These are phyloP conservation scores for Scutellaria barbata DNA, from an alignment of 257 asterid genomes.

Conservation along the genomic window DNA sequence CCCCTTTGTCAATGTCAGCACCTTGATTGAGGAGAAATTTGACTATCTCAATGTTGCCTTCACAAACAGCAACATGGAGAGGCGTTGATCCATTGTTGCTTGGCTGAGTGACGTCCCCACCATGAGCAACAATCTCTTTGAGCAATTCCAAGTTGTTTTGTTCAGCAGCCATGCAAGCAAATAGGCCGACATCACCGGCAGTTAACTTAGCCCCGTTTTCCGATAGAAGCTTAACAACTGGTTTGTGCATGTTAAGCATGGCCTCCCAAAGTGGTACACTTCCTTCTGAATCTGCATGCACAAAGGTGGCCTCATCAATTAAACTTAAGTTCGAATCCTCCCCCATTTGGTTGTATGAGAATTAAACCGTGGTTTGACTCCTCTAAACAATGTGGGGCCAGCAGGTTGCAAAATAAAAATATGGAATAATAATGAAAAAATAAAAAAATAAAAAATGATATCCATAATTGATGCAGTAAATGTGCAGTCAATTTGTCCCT, in stretches of 20 bases:
- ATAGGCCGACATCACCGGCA: conserved; percentile 44
- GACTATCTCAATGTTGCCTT: conserved; percentile 55
- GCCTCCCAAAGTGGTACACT: conserved; percentile 74
- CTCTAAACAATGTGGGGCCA: too few relatives aligned
- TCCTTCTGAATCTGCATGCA: conserved; percentile 56
- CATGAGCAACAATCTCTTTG: conserved; percentile 44
- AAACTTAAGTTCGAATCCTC: too few relatives aligned
- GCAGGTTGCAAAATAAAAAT: neutral
- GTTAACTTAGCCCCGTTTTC: conserved; percentile 55
- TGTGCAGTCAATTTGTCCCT: conserved; percentile 28
- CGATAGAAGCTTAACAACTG: conserved; percentile 43
- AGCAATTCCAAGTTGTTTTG: conserved; percentile 52
- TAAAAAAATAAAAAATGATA: too few relatives aligned
- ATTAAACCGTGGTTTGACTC: too few relatives aligned
- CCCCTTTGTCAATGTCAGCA: conserved; percentile 40
- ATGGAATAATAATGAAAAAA: neutral
- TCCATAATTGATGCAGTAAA: neutral
- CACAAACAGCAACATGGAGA: conserved; percentile 58
- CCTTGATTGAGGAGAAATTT: conserved; percentile 50
- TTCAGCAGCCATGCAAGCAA: conserved; percentile 53
- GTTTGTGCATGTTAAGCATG: conserved; percentile 46
- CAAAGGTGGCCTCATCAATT: neutral
- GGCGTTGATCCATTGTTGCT: conserved; percentile 45
- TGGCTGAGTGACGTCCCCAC: conserved; percentile 49
- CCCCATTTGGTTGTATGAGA: too few relatives aligned